A percentile compares a stretch with the other conserved stretches of the same genome.
Conservation (phyloP, 352 stramenopile genomes). For the Aphanomyces astaci region DNA sequence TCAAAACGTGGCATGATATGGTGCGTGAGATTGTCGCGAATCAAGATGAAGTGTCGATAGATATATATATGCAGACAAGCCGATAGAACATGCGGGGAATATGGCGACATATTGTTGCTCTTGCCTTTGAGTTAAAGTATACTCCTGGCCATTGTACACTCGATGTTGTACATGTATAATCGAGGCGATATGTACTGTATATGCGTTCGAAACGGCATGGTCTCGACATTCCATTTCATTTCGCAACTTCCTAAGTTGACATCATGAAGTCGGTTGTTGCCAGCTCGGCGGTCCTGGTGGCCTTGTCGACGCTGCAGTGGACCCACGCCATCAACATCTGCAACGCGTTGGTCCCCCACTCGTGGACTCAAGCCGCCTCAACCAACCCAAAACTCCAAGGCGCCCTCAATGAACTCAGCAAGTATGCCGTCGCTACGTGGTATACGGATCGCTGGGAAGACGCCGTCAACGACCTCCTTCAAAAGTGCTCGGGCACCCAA, state of each 20-base stretch:
- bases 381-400: constrained; percentile 34
- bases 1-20: neutral
- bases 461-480: neutral
- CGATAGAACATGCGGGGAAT: neutral
- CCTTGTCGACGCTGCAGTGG: neutral
- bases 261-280: neutral
- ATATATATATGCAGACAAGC: neutral
- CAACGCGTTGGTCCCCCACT: neutral
- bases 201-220: neutral
- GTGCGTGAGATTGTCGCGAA: neutral
- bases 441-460: constrained; percentile 39
- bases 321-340: neutral
- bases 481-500: neutral
- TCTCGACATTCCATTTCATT: neutral
- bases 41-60: neutral
- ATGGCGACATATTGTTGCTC: neutral
- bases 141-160: neutral
- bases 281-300: neutral
- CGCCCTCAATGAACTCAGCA: constrained; percentile 37
- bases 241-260: neutral
- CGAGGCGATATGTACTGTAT: neutral
- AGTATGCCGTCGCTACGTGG: constrained; percentile 43
- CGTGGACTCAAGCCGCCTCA: neutral
- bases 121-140: neutral
- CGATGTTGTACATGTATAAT: neutral